Evolutionary conservation across 768 basidiomycete genomes (phyloP).

Genomic region (Suillus placidus): DNA sequence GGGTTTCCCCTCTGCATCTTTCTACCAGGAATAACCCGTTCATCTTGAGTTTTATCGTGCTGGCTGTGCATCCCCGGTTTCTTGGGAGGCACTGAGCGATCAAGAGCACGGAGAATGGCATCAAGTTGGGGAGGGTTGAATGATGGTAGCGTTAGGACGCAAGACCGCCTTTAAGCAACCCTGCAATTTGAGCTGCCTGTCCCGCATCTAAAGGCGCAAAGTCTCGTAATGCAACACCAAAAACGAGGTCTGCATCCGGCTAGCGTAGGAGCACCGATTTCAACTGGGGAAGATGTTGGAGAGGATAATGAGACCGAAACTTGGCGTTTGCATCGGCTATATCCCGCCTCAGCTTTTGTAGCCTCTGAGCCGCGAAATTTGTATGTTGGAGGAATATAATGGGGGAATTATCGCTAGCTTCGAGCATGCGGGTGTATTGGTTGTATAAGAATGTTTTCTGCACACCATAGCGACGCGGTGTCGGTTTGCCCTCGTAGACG

Average conservation of each 20-base stretch:
- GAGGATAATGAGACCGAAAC: conserved; percentile 32
- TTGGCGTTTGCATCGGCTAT: conserved; percentile 59
- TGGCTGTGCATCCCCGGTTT: conserved; percentile 55
- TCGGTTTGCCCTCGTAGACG: conserved; percentile 52
- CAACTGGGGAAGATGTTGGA: conserved; percentile 36
- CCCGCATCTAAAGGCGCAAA: conserved; percentile 51
- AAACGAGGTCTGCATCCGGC: conserved; percentile 74
- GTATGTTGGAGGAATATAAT: conserved; percentile 80
- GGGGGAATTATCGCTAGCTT: conserved; percentile 55
- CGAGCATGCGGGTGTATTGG: conserved; percentile 76
- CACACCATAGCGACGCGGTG: conserved; percentile 70
- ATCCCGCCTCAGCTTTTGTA: conserved; percentile 69
- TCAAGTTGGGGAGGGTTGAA: conserved; percentile 75
- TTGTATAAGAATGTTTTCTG: conserved; percentile 83
- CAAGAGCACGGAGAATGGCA: conserved; percentile 66
- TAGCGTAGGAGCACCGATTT: conserved; percentile 51
- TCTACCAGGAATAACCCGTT: conserved; percentile 69
- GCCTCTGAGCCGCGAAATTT: conserved; percentile 69
- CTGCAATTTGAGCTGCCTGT: conserved; percentile 54
- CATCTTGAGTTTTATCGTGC: conserved; percentile 56
- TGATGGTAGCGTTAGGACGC: conserved; percentile 66
- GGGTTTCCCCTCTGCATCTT: conserved; percentile 60
- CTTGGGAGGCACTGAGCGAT: conserved; percentile 64
- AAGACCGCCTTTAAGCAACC: conserved; percentile 59
- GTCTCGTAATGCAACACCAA: conserved; percentile 76